Evolutionary conservation across 1,139 yeast genomes (phyloP), one percentile per base, ranked within the genome.

Genomic region (Sugiyamaella novakii): DNA sequence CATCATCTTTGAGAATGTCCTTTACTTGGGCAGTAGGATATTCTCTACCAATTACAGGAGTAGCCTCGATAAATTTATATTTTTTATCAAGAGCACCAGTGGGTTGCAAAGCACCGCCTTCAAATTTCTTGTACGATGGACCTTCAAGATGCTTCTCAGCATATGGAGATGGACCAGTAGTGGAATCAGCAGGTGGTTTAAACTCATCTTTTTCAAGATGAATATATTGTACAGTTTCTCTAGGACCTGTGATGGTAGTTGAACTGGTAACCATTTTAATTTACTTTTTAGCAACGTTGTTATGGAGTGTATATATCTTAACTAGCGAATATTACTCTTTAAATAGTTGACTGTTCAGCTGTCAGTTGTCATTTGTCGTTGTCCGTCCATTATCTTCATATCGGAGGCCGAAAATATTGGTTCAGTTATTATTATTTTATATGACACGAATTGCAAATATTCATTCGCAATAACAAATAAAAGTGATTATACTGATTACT

Each of bases 1-100:
- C 60, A 30, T 70, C 72, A 59, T 81, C 79, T 57, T 78, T 77
- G 18, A 76, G 81, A 17, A 69, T 66, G 36, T 74, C 75, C 41
- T 69, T 64, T 46, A 83, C 68, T 48, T 75, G 65, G 1, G 57
- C 57, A 24, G 54, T 54, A 15, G 54, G 50, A 51, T 58, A 60
- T 47, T 60, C 64, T 17, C 65, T 57, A 6, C 68, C 67, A 40
- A 63, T 54, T 12, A 46, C 52, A 15, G 67, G 68, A 18, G 66
- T 59, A n/a, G 52, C 33, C 34, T 63, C 67, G 15, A 49, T 52
- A 43, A 43, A 61, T 53, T 59, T 49, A 56, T 59, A 60, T 33
- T 41, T 52, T 27, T 56, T 56, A 31, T 55, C 57, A 12, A 57
- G 35, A 29, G 49, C 47, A 0, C 59, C 60, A 21, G 53, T 24